phyloP scores from a whole-genome alignment of 23 red algal genomes.

The Gracilaria vermiculophylla region DNA sequence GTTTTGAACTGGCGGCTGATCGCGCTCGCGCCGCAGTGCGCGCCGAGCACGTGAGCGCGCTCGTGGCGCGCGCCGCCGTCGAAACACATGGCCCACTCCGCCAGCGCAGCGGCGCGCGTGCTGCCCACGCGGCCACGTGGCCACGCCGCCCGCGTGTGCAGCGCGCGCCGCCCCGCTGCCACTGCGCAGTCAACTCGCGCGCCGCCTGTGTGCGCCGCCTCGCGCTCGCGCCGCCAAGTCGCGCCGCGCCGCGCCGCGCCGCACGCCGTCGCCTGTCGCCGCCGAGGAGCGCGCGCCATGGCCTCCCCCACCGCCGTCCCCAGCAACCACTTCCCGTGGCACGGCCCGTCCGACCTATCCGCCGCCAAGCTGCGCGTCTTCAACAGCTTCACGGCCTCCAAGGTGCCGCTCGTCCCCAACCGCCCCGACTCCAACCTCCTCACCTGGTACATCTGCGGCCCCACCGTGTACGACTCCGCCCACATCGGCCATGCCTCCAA shows the following conservation, averaged over 20 bases:
- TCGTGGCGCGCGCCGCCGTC: neutral
- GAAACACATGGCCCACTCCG: neutral
- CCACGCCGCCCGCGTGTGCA: too few species aligned
- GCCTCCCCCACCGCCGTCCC: neutral
- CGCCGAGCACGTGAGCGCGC: neutral
- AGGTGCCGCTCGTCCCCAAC: constrained; percentile 48
- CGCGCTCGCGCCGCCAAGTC: too few species aligned
- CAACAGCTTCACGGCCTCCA: constrained; percentile 70
- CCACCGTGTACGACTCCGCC: constrained; percentile 95
- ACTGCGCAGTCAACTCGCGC: too few species aligned
- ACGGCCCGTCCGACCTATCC: constrained; percentile 39
- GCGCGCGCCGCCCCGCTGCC: too few species aligned
- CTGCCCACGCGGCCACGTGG: too few species aligned
- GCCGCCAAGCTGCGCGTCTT: constrained; percentile 44
- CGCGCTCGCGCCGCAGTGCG: too few species aligned
- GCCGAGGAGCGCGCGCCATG: neutral
- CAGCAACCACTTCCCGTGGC: constrained; percentile 23
- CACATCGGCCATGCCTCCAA: constrained; percentile 96
- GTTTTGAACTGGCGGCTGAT: constrained; percentile 1
- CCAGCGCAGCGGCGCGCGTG: too few species aligned
- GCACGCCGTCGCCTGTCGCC: neutral
- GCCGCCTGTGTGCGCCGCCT: too few species aligned
- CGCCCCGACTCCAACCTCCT: constrained; percentile 1
- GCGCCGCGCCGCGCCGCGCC: neutral
- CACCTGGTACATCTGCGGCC: constrained; percentile 97